Evolutionary conservation across 2,329 filamentous ascomycete genomes (phyloP).

Genomic region (Fusarium sarcochroum): DNA sequence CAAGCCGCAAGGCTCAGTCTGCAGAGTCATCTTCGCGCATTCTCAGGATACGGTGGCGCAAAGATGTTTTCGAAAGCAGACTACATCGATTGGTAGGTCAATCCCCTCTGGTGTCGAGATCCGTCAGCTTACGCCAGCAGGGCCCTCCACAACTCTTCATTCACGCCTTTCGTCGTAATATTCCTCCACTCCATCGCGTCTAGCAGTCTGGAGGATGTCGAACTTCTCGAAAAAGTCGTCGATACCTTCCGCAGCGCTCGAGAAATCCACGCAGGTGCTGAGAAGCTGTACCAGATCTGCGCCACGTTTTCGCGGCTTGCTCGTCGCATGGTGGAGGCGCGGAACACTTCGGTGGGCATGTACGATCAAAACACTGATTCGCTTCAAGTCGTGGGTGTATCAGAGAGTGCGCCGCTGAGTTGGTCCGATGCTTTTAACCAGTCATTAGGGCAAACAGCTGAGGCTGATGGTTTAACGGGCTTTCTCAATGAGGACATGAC

Average conservation of each 20-base stretch:
- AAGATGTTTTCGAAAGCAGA: slow-evolving; percentile 32
- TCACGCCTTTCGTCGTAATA: slow-evolving; percentile 40
- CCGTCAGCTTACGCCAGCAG: slow-evolving; percentile 20
- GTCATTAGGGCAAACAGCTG: not conserved
- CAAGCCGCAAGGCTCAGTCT: slow-evolving; percentile 32
- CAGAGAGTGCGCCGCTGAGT: slow-evolving; percentile 10
- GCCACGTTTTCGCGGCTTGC: slow-evolving; percentile 31
- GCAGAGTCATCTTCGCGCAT: slow-evolving; percentile 32
- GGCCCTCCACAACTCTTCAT: slow-evolving; percentile 42
- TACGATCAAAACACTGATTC: slow-evolving; percentile 35
- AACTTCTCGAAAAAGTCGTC: slow-evolving; percentile 32
- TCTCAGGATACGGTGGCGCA: slow-evolving; percentile 26
- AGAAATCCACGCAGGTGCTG: slow-evolving; percentile 27
- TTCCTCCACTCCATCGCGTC: slow-evolving; percentile 37
- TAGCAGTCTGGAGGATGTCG: slow-evolving; percentile 19
- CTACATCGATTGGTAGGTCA: slow-evolving; percentile 40
- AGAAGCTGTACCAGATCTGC: slow-evolving; percentile 38
- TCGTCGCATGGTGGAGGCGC: slow-evolving; percentile 35
- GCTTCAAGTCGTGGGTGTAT: slow-evolving; percentile 31
- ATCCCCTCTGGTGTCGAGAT: fast-evolving
- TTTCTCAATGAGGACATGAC: slow-evolving; percentile 36
- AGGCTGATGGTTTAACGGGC: not conserved
- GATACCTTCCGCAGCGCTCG: slow-evolving; percentile 24
- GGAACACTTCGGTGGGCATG: slow-evolving; percentile 34
- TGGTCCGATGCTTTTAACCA: slow-evolving; percentile 13